Evolutionary conservation across 208 protist species (phyloP).

Genomic region (Acanthamoeba healyi): DNA sequence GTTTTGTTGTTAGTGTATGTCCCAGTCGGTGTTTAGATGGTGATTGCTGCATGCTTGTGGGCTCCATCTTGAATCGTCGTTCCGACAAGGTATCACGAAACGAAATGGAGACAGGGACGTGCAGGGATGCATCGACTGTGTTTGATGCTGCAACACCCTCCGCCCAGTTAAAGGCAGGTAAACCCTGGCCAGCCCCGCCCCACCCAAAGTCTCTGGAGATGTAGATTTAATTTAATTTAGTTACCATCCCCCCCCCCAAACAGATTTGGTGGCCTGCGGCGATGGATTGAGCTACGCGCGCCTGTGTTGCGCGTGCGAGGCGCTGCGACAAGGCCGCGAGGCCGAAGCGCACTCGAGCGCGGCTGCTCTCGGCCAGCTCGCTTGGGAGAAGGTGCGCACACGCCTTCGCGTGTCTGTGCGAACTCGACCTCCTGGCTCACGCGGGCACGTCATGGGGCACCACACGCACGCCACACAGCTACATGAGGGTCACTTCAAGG

Average conservation of each 20-base stretch:
- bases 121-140: too few species aligned
- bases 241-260: too few species aligned
- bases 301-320: not conserved
- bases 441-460: not conserved
- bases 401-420: not conserved
- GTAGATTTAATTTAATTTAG: too few species aligned
- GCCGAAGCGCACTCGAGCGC: not conserved
- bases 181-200: too few species aligned
- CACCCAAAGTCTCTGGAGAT: not conserved
- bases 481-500: constrained; percentile 48
- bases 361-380: not conserved
- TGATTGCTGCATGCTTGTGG: too few species aligned
- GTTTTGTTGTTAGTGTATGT: too few species aligned
- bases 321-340: not conserved
- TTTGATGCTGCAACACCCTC: not conserved
- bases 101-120: too few species aligned
- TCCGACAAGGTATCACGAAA: too few species aligned
- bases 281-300: not conserved
- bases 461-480: not conserved
- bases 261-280: constrained; percentile 6
- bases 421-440: too few species aligned
- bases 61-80: too few species aligned
- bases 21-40: too few species aligned
- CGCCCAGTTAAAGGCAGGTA: not conserved
- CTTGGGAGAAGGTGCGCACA: constrained; percentile 34